phyloP scores from a whole-genome alignment of 441 rosid genomes.

The Dalechampia spathulata region DNA sequence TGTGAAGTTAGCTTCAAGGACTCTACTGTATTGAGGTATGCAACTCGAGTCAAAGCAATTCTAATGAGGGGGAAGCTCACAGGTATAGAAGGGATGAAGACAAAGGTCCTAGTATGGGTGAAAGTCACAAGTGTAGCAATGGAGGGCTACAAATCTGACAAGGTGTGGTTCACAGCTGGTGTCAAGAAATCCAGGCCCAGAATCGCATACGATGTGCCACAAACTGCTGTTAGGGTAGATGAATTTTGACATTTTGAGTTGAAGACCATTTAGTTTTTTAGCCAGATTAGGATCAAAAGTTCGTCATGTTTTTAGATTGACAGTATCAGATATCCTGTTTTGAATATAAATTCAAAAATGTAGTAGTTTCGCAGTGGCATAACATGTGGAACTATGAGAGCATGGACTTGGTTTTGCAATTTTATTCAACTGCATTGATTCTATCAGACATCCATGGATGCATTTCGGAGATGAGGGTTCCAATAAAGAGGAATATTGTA shows the following conservation, averaged over 20 bases:
- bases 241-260: conserved; percentile 47
- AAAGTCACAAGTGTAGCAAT: conserved; percentile 68
- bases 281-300: neutral
- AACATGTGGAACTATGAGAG: too few relatives aligned
- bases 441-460: too few relatives aligned
- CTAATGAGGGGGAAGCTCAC: conserved; percentile 69
- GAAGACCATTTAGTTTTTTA: neutral
- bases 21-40: conserved; percentile 70
- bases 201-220: conserved; percentile 55
- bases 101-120: conserved; percentile 87
- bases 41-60: conserved; percentile 70
- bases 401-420: too few relatives aligned
- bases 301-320: neutral
- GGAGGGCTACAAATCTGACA: conserved; percentile 76
- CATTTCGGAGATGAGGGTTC: neutral
- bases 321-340: neutral
- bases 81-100: conserved; percentile 91
- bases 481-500: neutral
- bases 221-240: conserved; percentile 51
- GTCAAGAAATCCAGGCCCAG: conserved; percentile 78
- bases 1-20: conserved; percentile 86
- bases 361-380: too few relatives aligned
- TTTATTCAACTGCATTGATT: too few relatives aligned
- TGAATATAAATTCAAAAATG: too few relatives aligned
- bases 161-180: conserved; percentile 92